Base-by-base conservation (phyloP, 306 rosid genomes). In the Begonia loranthoides region DNA sequence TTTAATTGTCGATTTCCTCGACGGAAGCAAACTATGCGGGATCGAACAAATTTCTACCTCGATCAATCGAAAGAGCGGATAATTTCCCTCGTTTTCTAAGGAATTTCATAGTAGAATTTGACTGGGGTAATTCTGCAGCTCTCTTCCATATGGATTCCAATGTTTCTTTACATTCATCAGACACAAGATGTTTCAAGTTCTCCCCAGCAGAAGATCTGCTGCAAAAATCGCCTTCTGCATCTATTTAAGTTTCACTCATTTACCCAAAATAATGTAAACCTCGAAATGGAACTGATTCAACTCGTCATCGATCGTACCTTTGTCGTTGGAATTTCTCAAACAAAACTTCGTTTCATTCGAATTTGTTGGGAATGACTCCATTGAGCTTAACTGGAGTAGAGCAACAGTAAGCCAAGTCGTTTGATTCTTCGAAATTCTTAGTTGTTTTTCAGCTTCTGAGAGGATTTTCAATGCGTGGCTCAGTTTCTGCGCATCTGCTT, bases 381-480 rank as follows among this genome's bases (percentile, higher is more conserved):
- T 39, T 19, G 87, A 76, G 64, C 87, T 83, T 57, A 87, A 69
- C 75, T 83, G 96, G 44, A 87, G 65, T 38, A 87, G 82, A 51
- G 96, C 96, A 33, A 69, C 96, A 6, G 84, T 87, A 56, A 83
- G 82, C 96, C 96, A 87, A 10, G 94, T 87, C 9, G 90, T 60
- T 64, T 80, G 94, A 54, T 80, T 87, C 72, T 83, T 87, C 6
- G 96, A 87, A 50, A 80, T 66, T 71, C 87, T 66, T 46, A 87
- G 53, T 61, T 80, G 94, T 65, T 83, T 87, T 72, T 87, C 87
- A 1, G 94, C 60, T 61, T 87, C 96, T 13, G 89, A 83, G 53
- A 83, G 81, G 63, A 80, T 61, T 72, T 69, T 80, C 63, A 87
- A 57, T 5, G 94, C 94, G 56, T 66, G 71, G 55, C 73, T 78